These are phyloP conservation scores for Vaccinium myrtillus DNA, from an alignment of 148 eudicot species.

Conservation along the genomic window DNA sequence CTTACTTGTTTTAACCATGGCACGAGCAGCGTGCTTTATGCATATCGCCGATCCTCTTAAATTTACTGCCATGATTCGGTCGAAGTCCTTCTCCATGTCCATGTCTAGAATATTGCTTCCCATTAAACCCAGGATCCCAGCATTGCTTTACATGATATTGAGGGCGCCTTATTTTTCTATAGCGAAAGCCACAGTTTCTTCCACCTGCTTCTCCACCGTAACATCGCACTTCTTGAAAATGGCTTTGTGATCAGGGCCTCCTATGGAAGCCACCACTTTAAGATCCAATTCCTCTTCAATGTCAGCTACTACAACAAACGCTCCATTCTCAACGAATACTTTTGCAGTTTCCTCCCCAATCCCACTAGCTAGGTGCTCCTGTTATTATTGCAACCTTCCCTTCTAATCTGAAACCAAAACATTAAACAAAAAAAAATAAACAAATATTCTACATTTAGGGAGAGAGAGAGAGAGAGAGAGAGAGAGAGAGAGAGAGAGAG, in stretches of 20 bases:
- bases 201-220: not conserved
- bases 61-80: not conserved
- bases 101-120: not conserved
- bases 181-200: not conserved
- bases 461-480: too few species aligned
- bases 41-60: not conserved
- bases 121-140: not conserved
- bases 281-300: slow-evolving; percentile 13
- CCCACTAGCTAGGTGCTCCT: slow-evolving; percentile 18
- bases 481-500: too few species aligned
- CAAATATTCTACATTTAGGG: too few species aligned
- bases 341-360: slow-evolving; percentile 14
- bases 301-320: slow-evolving; percentile 9
- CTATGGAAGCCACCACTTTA: not conserved
- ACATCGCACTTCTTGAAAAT: not conserved
- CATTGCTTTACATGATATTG: not conserved
- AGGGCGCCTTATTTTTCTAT: not conserved
- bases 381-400: slow-evolving; percentile 6
- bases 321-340: not conserved
- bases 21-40: not conserved
- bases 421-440: too few species aligned
- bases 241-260: not conserved
- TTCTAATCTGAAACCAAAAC: not conserved
- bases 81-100: not conserved
- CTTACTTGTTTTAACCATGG: not conserved